Evolutionary conservation across 192 early-diverging fungal species (phyloP), one percentile per base, ranked within the genome.

Genomic region (Nowakowskiella sp.): DNA sequence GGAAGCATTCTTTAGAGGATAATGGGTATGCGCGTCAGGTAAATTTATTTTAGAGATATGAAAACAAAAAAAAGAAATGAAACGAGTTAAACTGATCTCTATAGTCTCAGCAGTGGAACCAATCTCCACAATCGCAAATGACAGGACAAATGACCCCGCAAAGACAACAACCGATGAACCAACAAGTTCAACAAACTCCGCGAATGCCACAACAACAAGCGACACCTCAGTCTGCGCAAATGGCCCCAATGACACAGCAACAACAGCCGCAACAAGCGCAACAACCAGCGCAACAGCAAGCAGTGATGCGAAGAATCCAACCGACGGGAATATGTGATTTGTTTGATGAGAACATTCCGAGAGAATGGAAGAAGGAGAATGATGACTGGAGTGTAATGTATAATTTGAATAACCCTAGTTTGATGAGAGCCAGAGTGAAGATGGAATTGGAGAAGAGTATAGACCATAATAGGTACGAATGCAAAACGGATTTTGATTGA

Each of bases 361-460:
- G 81, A 4, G 80, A 77, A 64, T 71, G 84, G 59, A 89, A 87
- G 65, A 83, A 77, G 33, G 88, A 91, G 64, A 87, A 88, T 34
- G 47, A 64, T 0, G 92, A 94, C 71, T 94, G 90, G 90, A 83
- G 87, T 68, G 90, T 86, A 23, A 76, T 95, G 1, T 71, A 62
- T 44, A 73, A 75, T 26, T 61, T 57, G 31, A 60, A 60, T 22
- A 45, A 51, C 42, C 51, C 67, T 31, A 28, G 51, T 9, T 21
- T 64, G 23, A 47, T 31, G 36, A 52, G 62, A 24, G 54, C 31
- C 25, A 33, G 55, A 30, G 23, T 68, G 16, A 60, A 61, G 36
- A 60, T 75, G 7, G 51, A 65, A 31, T 50, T 65, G 49, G 62
- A 71, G 23, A 70, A 76, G 33, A 62, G 44, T 13, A 62, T 84